Base-by-base conservation (phyloP, 2,329 filamentous ascomycete genomes). In the Alternaria triticina region DNA sequence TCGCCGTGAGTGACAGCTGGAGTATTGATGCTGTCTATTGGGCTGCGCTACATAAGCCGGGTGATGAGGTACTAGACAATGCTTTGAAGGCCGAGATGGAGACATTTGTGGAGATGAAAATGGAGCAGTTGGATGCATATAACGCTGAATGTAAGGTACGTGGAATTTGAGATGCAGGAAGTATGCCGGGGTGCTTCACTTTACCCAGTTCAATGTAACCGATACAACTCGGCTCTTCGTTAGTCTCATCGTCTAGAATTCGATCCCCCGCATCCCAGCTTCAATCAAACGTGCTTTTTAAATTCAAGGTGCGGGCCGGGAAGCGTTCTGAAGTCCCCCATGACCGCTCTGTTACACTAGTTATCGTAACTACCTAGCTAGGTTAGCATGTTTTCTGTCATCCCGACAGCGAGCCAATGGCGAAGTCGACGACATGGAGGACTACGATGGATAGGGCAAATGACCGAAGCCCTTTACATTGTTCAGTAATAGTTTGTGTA, bases 1-100 rank as follows among this genome's bases (percentile, higher is more conserved):
- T n/a, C 28, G 50, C n/a, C 8, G 20, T 51, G 49, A 3, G 15
- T 9, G 6, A 33, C 6, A 30, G 49, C 27, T 33, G 49, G 20
- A 20, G 8, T 4, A 51, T 33, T 17, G n/a, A 54, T 54, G 51
- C 30, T 23, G 49, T 54, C 0, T 82, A 79, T 60, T 81, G 75
- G 75, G 62, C 63, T 56, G 58, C 62, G 33, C 56, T 68, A 49
- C 56, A 65, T 40, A 52, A 55, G 2, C 60, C 65, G 44, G 60
- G 54, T 10, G 54, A 65, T 45, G 62, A 68, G 27, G 52, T 44
- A 22, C 51, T 70, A 10, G 50, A 64, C 12, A 59, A 65, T 1
- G 20, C 44, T 22, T 30, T 36, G 59, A 45, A 23, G 43, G 51
- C 36, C 30, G 59, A 63, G 28, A 59, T 70, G 50, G 52, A 63